Percentiles rank a stretch among this genome's conserved stretches.
Evolutionary conservation across 2,329 filamentous ascomycete genomes (phyloP).

Genomic region (Colletotrichum lupini): DNA sequence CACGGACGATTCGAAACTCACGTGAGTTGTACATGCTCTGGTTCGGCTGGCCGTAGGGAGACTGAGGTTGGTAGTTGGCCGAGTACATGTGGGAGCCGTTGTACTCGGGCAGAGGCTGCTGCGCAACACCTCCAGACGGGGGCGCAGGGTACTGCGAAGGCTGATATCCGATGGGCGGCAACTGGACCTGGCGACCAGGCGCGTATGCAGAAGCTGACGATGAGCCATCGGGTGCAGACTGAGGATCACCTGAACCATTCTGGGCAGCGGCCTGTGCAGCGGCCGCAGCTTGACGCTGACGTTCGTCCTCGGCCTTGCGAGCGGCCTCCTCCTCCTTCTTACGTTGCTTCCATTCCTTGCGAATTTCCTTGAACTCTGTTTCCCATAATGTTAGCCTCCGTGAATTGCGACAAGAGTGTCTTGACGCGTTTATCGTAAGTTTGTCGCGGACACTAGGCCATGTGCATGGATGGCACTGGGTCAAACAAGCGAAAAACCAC

Average conservation of each 20-base stretch:
- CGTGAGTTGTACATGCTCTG: slow-evolving; percentile 71
- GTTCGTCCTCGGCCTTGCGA: slow-evolving; percentile 92
- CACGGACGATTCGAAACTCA: slow-evolving; percentile 45
- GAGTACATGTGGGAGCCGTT: slow-evolving; percentile 64
- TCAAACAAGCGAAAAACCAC: neutral
- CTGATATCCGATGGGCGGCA: slow-evolving; percentile 82
- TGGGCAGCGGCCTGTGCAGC: slow-evolving; percentile 63
- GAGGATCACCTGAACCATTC: slow-evolving; percentile 60
- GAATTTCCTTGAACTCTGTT: slow-evolving; percentile 97
- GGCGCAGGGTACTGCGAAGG: slow-evolving; percentile 75
- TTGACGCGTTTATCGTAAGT: slow-evolving; percentile 49
- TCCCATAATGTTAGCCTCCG: slow-evolving; percentile 40
- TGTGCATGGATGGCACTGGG: slow-evolving; percentile 13
- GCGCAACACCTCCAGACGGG: slow-evolving; percentile 59
- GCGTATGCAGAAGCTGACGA: slow-evolving; percentile 67
- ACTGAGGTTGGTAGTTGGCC: slow-evolving; percentile 65
- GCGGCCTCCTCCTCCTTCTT: slow-evolving; percentile 98
- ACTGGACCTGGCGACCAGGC: slow-evolving; percentile 69
- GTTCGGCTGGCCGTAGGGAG: slow-evolving; percentile 66
- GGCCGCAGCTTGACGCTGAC: slow-evolving; percentile 64
- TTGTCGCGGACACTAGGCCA: slow-evolving; percentile 56
- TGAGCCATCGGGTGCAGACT: slow-evolving; percentile 59
- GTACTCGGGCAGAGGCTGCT: slow-evolving; percentile 67
- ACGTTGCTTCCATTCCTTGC: slow-evolving; percentile 98
- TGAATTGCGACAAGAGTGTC: slow-evolving; percentile 39